Base-by-base conservation (phyloP, 805 yeast species). In the Millerago galiae region DNA sequence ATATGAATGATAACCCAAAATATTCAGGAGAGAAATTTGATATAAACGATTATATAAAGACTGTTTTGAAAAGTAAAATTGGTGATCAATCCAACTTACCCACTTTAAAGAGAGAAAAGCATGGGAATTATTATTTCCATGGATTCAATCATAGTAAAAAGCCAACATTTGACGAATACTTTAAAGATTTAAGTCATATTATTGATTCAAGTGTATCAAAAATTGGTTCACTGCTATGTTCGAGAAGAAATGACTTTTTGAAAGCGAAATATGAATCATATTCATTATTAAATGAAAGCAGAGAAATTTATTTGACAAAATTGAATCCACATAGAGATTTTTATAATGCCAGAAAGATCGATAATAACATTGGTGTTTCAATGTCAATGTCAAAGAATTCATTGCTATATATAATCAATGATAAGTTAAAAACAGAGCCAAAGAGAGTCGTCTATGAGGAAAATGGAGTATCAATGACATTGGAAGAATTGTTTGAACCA, bases 381-480 rank as follows among this genome's bases (percentile, higher is more conserved):
- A 98, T 98, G 38, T 87, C 95, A 58, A 93, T 93, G 98, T 89
- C 95, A 53, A 97, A 93, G 64, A 91, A 91, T 62, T 98, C 91
- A 65, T 68, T 67, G 17, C 51, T 66, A 30, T 66, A 62, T 32
- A 61, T 62, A n/a, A 64, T 67, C 15, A 63, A 68, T 57, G 53
- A 54, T 9, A 67, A 66, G 40, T 40, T 67, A 34, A 58, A 53
- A 21, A 45, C 47, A 5, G 71, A 67, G 38, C 66, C 71, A 3
- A 37, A 63, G 8, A 50, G 68, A 37, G 47, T 61, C 6, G 70
- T 67, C 1, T 62, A 58, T 47, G 42, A 40, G 4, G 56, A 54
- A 15, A 49, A 52, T 15, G 63, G 61, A 1, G 45, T 47, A 4
- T 15, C 37, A 7, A 36, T 56, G 40, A 59, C 61, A 1, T 43